Percentiles rank a stretch among this genome's conserved stretches.
These are phyloP conservation scores for Cryptococcus sp. DNA, from an alignment of 1,284 basidiomycete species.

Conservation along the genomic window DNA sequence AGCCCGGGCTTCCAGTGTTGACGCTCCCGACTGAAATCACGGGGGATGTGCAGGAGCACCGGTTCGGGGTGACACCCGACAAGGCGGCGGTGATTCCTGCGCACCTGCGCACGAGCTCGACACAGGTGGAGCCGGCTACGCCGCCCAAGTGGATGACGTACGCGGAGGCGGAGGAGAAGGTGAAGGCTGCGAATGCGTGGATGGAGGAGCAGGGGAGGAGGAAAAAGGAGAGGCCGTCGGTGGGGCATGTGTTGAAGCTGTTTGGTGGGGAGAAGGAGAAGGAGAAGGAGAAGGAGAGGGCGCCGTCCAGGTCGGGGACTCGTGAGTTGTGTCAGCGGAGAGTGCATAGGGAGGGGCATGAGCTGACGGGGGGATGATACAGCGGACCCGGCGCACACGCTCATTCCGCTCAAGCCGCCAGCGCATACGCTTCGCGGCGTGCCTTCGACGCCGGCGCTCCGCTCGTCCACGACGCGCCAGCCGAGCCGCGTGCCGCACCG, in stretches of 20 bases:
- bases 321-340: slow-evolving; percentile 16
- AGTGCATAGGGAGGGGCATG: too few species aligned
- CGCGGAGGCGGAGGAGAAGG: slow-evolving; percentile 36
- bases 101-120: slow-evolving; percentile 29
- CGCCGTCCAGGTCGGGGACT: slow-evolving; percentile 18
- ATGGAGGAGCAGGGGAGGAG: slow-evolving; percentile 19
- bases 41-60: slow-evolving; percentile 10
- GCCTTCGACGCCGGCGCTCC: slow-evolving; percentile 37
- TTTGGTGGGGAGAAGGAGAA: slow-evolving; percentile 27
- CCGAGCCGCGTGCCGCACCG: slow-evolving; percentile 18
- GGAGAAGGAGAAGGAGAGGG: slow-evolving; percentile 22
- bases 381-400: slow-evolving; percentile 25
- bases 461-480: slow-evolving; percentile 19
- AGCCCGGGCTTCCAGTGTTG: slow-evolving; percentile 28
- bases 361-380: background rate
- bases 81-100: slow-evolving; percentile 21
- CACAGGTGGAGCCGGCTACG: slow-evolving; percentile 39
- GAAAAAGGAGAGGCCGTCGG: slow-evolving; percentile 39
- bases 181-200: slow-evolving; percentile 22
- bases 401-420: slow-evolving; percentile 31
- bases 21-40: slow-evolving; percentile 13
- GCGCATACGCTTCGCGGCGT: slow-evolving; percentile 28
- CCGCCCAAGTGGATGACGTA: slow-evolving; percentile 37
- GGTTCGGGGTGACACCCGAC: slow-evolving; percentile 32
- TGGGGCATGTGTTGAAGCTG: slow-evolving; percentile 33